Percentiles rank a stretch among this genome's conserved stretches.
These are phyloP conservation scores for Lachnellula subtilissima DNA, from an alignment of 2,329 filamentous ascomycete genomes.

Conservation along the genomic window DNA sequence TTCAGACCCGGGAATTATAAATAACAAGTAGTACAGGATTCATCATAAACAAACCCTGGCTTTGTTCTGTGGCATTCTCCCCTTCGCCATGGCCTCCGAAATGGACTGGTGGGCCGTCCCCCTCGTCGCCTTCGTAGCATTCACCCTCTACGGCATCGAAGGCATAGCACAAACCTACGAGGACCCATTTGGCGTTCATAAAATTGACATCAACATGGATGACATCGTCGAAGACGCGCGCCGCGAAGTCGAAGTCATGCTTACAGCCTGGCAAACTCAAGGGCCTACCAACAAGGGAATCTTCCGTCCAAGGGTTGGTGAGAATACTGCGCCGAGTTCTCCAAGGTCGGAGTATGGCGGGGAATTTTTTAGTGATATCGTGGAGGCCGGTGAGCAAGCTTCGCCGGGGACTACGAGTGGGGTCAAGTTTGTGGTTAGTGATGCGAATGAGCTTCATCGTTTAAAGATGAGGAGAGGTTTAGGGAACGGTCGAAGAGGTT, in stretches of 20 bases:
- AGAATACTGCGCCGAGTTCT: not conserved
- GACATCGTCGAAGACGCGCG: slow-evolving; percentile 57
- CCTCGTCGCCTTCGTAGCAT: slow-evolving; percentile 54
- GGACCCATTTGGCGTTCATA: slow-evolving; percentile 62
- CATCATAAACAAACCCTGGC: slow-evolving; percentile 61
- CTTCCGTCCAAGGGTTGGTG: slow-evolving; percentile 19
- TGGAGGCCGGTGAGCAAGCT: slow-evolving; percentile 5
- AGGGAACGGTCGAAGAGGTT: slow-evolving; percentile 5
- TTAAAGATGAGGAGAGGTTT: slow-evolving; percentile 10
- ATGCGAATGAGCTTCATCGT: slow-evolving; percentile 6
- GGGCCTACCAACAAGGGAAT: slow-evolving; percentile 20
- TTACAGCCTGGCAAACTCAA: slow-evolving; percentile 50
- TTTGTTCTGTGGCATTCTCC: slow-evolving; percentile 54
- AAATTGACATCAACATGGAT: slow-evolving; percentile 65
- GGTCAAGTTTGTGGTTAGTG: slow-evolving; percentile 17
- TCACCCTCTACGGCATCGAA: slow-evolving; percentile 61
- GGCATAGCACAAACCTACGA: slow-evolving; percentile 50
- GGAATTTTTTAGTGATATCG: slow-evolving; percentile 9
- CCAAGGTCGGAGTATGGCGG: slow-evolving; percentile 15
- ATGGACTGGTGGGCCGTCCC: slow-evolving; percentile 59
- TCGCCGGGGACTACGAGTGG: slow-evolving; percentile 1
- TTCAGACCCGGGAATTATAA: not conserved
- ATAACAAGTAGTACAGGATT: slow-evolving; percentile 40
- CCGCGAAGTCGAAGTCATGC: slow-evolving; percentile 51
- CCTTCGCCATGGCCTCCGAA: slow-evolving; percentile 58